These are phyloP conservation scores for Lactarius indigo DNA, from an alignment of 768 basidiomycete genomes.

Conservation along the genomic window DNA sequence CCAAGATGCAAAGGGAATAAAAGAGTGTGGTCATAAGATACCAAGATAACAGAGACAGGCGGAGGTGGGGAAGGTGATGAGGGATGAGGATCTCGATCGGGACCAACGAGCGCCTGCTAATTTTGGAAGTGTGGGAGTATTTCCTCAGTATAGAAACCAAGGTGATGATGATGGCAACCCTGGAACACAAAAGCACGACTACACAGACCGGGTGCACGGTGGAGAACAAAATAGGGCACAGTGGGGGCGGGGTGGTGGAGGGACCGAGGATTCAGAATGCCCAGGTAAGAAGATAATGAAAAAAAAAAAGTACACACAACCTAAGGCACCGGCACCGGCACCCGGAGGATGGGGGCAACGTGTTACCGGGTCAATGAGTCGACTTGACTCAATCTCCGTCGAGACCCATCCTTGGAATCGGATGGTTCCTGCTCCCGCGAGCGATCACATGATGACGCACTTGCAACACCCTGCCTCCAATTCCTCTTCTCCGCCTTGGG, in stretches of 20 bases:
- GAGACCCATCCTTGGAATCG: background rate
- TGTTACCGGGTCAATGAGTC: constrained; percentile 3
- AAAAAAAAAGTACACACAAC: constrained; percentile 1
- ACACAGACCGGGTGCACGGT: background rate
- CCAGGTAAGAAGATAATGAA: background rate
- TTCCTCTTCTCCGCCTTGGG: constrained; percentile 43
- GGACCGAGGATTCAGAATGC: constrained; percentile 1
- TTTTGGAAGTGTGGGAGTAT: constrained; percentile 12
- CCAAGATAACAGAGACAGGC: background rate
- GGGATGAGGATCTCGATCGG: constrained; percentile 11
- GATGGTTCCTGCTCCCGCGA: constrained; percentile 4
- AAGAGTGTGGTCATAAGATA: constrained; percentile 2
- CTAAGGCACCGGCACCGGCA: background rate
- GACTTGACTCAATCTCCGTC: background rate
- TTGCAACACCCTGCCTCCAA: constrained; percentile 67
- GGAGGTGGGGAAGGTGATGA: background rate
- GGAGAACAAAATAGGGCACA: background rate
- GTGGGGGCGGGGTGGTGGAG: background rate
- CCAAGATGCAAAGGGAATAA: constrained; percentile 6
- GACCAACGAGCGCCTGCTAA: constrained; percentile 2
- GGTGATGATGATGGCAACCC: background rate
- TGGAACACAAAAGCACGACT: constrained; percentile 4
- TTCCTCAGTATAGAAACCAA: constrained; percentile 4
- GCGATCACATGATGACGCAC: constrained; percentile 77
- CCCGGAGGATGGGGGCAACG: background rate